Conservation (phyloP, 2,329 filamentous ascomycete genomes). For the Fusarium coffeatum region DNA sequence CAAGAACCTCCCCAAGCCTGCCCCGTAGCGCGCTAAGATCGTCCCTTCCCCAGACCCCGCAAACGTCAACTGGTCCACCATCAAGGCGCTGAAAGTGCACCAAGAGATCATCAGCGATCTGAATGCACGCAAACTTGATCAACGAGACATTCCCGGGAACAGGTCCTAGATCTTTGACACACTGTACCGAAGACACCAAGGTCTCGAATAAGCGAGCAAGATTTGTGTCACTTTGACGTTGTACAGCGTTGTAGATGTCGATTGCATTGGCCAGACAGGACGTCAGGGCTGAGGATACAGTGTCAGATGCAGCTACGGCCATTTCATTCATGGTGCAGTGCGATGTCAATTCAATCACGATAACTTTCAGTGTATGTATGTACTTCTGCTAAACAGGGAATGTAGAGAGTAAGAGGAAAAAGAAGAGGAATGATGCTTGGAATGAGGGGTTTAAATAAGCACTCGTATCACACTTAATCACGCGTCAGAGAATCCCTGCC, state of each 20-base stretch:
- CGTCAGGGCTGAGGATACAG: slow-evolving; percentile 19
- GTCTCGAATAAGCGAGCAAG: slow-evolving; percentile 11
- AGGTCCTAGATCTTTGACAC: not conserved
- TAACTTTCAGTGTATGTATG: not conserved
- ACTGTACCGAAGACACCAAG: slow-evolving; percentile 12
- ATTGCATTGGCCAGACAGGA: slow-evolving; percentile 36
- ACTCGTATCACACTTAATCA: slow-evolving; percentile 16
- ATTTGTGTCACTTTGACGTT: not conserved
- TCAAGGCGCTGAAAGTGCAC: slow-evolving; percentile 38
- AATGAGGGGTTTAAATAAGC: slow-evolving; percentile 37
- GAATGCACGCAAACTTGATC: slow-evolving; percentile 38
- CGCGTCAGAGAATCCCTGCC: slow-evolving; percentile 22
- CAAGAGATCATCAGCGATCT: slow-evolving; percentile 43
- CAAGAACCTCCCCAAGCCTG: slow-evolving; percentile 35
- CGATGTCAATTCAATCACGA: not conserved
- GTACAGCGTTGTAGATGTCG: slow-evolving; percentile 19
- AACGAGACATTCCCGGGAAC: not conserved
- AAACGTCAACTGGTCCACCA: slow-evolving; percentile 19
- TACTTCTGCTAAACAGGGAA: not conserved
- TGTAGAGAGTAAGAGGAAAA: not conserved
- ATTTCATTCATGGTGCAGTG: slow-evolving; percentile 49
- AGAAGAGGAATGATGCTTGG: slow-evolving; percentile 10
- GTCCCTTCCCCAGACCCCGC: slow-evolving; percentile 33
- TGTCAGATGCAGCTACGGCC: slow-evolving; percentile 33
- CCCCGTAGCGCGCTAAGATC: slow-evolving; percentile 34